Evolutionary conservation across 1,139 yeast species (phyloP), one percentile per base, ranked within the genome.

Genomic region (Taiozyma sp.): DNA sequence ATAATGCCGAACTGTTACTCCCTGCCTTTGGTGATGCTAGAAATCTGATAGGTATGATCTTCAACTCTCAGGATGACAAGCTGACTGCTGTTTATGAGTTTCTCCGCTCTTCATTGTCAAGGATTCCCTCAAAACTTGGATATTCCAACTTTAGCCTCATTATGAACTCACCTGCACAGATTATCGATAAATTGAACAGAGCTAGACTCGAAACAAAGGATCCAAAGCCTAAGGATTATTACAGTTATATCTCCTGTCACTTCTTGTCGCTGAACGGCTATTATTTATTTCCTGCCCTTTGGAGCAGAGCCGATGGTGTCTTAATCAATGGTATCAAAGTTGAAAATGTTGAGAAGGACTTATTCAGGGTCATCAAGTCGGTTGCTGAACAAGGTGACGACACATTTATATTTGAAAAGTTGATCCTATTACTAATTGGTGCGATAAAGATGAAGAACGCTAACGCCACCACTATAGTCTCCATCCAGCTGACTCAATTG

Each of bases 11-110:
- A 34, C 59, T 77, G 42, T 66, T 83, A 26, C 65, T 83, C 41
- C 91, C 90, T 1, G 79, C 87, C 1, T 71, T 81, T 51, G 85
- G 85, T 51, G 89, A 83, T 58, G 82, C 88, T 1, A 80, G 80
- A 58, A 79, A 80, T 57, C 87, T 83, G 58, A 74, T 80, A 48
- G 89, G 88, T 7, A 76, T 83, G 68, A 75, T 83, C 22, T 74
- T 76, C 54, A 68, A 71, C 46, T 65, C 70, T 26, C 68, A 70
- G 43, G 70, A 69, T 43, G 70, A 71, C 53, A 66, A 67, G 42
- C 70, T 77, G 19, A 58, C 64, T 43, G 76, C 77, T 1, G 66
- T 70, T 14, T 74, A 75, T 59, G 74, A 85, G 73, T 81, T 84
- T 51, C 65, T 80, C 45, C 72, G 90, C 56, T 80, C 88, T 1